phyloP scores from a whole-genome alignment of 2,329 filamentous ascomycete genomes.

The Exophiala aquamarina region DNA sequence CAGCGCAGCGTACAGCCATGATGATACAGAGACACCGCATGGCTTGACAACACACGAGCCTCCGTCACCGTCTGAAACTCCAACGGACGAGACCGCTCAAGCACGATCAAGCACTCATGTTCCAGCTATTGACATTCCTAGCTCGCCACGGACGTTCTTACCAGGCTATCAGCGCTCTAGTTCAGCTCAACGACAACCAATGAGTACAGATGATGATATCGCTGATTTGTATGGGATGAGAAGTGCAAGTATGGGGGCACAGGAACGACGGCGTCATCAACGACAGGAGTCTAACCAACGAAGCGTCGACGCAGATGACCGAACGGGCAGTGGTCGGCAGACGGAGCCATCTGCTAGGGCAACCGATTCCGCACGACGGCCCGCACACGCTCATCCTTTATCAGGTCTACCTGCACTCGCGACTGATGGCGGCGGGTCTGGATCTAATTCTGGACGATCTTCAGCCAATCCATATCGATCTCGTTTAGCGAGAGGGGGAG shows the following conservation, averaged over 20 bases:
- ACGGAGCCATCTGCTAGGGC: constrained; percentile 3
- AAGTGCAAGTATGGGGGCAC: constrained; percentile 46
- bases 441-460: constrained; percentile 23
- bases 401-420: constrained; percentile 16
- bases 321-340: neutral
- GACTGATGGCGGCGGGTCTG: constrained; percentile 21
- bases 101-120: constrained; percentile 37
- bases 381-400: constrained; percentile 15
- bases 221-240: constrained; percentile 48
- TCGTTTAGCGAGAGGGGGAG: constrained; percentile 13
- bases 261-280: constrained; percentile 17
- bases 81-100: constrained; percentile 35
- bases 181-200: constrained; percentile 40
- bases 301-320: constrained; percentile 5
- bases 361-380: constrained; percentile 4
- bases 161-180: constrained; percentile 45
- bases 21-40: constrained; percentile 35
- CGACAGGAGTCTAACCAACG: constrained; percentile 7
- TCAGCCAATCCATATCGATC: constrained; percentile 20
- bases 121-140: constrained; percentile 50
- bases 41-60: constrained; percentile 30
- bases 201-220: constrained; percentile 39
- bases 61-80: constrained; percentile 36
- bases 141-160: constrained; percentile 43
- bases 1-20: constrained; percentile 69